A percentile compares a stretch with the other conserved stretches of the same genome.
phyloP scores from a whole-genome alignment of 2,329 filamentous ascomycete species.

The Orbilia blumenaviensis region DNA sequence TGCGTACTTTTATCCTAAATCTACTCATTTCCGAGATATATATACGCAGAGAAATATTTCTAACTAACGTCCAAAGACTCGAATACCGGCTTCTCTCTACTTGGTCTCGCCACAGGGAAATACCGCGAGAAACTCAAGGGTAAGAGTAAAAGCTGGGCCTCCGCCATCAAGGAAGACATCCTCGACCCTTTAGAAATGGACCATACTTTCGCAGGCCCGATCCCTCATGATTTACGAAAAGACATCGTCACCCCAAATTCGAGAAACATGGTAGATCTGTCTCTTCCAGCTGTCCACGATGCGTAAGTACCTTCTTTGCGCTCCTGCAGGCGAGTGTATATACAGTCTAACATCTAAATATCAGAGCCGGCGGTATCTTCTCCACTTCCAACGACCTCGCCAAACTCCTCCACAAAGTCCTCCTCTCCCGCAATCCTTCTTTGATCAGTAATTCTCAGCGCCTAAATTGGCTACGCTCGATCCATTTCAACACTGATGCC shows the following conservation, averaged over 20 bases:
- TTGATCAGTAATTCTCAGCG: conserved; percentile 38
- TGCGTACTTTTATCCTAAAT: neutral
- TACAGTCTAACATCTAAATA: neutral
- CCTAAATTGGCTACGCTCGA: conserved; percentile 30
- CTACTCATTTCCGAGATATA: neutral
- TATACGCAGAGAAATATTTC: neutral
- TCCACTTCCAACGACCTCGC: conserved; percentile 45
- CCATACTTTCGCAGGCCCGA: conserved; percentile 36
- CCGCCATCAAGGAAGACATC: conserved; percentile 31
- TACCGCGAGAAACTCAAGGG: conserved; percentile 38
- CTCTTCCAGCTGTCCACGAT: conserved; percentile 21
- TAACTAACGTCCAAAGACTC: conserved; percentile 22
- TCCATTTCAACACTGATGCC: conserved; percentile 39
- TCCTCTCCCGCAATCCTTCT: conserved; percentile 15
- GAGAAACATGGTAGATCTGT: conserved; percentile 32
- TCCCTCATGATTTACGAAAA: conserved; percentile 17
- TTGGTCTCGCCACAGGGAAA: conserved; percentile 28
- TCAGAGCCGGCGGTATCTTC: conserved; percentile 45
- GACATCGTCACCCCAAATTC: conserved; percentile 25
- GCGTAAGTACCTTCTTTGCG: neutral
- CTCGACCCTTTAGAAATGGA: conserved; percentile 32
- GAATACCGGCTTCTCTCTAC: conserved; percentile 43
- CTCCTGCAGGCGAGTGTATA: neutral
- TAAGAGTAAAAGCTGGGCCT: neutral
- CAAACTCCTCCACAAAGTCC: conserved; percentile 25